Conservation (phyloP, 805 yeast genomes). For the Pichia heedii region DNA sequence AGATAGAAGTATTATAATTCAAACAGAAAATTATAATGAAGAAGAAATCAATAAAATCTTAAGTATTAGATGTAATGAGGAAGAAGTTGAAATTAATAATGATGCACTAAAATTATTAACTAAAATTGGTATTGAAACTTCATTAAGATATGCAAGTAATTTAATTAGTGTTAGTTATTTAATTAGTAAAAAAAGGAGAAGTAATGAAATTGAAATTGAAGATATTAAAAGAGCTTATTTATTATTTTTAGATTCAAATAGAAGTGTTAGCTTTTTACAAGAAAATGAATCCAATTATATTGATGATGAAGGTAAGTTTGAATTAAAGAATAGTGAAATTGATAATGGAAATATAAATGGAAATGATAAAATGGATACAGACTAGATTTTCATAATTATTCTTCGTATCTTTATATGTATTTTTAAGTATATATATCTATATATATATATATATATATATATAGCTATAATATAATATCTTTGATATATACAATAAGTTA, state of each 20-base stretch:
- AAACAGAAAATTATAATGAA: slow-evolving; percentile 80
- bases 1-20: slow-evolving; percentile 83
- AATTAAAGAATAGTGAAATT: slow-evolving; percentile 23
- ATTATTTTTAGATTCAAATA: slow-evolving; percentile 76
- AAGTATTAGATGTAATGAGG: slow-evolving; percentile 72
- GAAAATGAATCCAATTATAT: slow-evolving; percentile 46
- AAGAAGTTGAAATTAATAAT: slow-evolving; percentile 51
- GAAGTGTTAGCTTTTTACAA: slow-evolving; percentile 67
- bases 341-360: not conserved
- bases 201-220: slow-evolving; percentile 48
- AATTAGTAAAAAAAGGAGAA: slow-evolving; percentile 66
- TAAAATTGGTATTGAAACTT: slow-evolving; percentile 61
- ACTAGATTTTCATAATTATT: not conserved
- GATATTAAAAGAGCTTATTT: slow-evolving; percentile 81
- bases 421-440: not conserved
- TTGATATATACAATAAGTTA: no score
- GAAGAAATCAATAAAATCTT: slow-evolving; percentile 79
- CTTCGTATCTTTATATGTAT: not conserved
- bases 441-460: not conserved
- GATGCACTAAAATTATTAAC: slow-evolving; percentile 76
- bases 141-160: slow-evolving; percentile 88
- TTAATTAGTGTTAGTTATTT: slow-evolving; percentile 85
- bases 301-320: slow-evolving; percentile 70
- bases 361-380: not conserved
- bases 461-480: not conserved